A percentile compares a stretch with the other conserved stretches of the same genome.
phyloP scores from a whole-genome alignment of 805 yeast genomes.

The Komagataella pseudopastoris region DNA sequence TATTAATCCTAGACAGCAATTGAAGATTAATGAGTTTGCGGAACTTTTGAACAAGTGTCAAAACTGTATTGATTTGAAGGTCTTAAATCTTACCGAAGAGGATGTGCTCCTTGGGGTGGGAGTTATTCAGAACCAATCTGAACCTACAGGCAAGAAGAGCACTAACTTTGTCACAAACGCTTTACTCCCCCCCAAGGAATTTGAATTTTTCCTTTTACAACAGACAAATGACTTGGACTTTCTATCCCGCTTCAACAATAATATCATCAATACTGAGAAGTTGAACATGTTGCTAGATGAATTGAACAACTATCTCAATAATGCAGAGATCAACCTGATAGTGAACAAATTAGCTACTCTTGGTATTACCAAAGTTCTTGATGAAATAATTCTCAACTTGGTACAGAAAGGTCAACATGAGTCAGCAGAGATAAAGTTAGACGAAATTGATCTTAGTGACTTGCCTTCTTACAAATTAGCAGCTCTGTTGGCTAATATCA shows the following conservation, averaged over 20 bases:
- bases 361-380: constrained; percentile 33
- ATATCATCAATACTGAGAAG: constrained; percentile 7
- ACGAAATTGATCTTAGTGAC: background rate
- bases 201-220: constrained; percentile 39
- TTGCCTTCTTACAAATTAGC: constrained; percentile 39
- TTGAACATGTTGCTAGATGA: constrained; percentile 16
- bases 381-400: constrained; percentile 20
- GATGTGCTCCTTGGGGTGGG: background rate
- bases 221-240: constrained; percentile 19
- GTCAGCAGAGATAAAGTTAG: constrained; percentile 1
- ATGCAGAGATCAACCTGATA: constrained; percentile 15
- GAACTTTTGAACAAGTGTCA: constrained; percentile 24
- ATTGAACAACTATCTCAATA: constrained; percentile 14
- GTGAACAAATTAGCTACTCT: constrained; percentile 24
- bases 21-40: constrained; percentile 50
- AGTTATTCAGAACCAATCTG: constrained; percentile 7
- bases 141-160: background rate
- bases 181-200: constrained; percentile 35
- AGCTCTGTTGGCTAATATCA: constrained; percentile 50
- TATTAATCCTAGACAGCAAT: constrained; percentile 60
- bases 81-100: constrained; percentile 6
- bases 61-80: constrained; percentile 16
- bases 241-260: constrained; percentile 2
- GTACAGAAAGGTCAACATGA: constrained; percentile 4
- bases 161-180: constrained; percentile 4